phyloP scores from a whole-genome alignment of 495 filamentous ascomycete species.

The Viridothelium virens region DNA sequence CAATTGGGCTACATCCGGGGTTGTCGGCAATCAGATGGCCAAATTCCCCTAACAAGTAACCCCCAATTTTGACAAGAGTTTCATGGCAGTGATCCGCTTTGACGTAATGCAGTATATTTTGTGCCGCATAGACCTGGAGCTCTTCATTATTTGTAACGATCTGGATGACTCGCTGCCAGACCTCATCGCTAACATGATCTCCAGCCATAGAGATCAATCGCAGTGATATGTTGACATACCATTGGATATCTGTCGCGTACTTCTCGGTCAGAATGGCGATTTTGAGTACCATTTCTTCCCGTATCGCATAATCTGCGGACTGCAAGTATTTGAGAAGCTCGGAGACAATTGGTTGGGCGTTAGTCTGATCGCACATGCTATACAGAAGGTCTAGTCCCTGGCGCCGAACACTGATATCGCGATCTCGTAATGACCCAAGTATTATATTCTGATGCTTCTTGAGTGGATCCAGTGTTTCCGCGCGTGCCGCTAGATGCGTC shows the following conservation, averaged over 20 bases:
- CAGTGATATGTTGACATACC: slow-evolving; percentile 98
- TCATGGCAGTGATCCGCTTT: slow-evolving; percentile 92
- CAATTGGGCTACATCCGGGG: slow-evolving; percentile 86
- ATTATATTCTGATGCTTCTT: slow-evolving; percentile 98
- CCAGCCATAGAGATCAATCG: slow-evolving; percentile 93
- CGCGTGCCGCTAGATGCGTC: slow-evolving; percentile 92
- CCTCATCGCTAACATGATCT: slow-evolving; percentile 98
- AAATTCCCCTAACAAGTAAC: slow-evolving; percentile 92
- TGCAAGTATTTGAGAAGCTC: slow-evolving; percentile 93
- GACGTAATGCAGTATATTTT: slow-evolving; percentile 80
- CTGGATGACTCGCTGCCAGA: slow-evolving; percentile 98
- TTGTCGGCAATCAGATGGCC: slow-evolving; percentile 97
- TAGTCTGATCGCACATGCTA: slow-evolving; percentile 97
- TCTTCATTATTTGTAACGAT: slow-evolving; percentile 99
- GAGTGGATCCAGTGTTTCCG: slow-evolving; percentile 93
- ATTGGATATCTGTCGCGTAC: slow-evolving; percentile 95
- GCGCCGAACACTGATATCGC: slow-evolving; percentile 93
- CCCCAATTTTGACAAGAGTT: slow-evolving; percentile 94
- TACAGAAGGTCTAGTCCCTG: slow-evolving; percentile 95
- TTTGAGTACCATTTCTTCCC: slow-evolving; percentile 99
- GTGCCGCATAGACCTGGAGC: slow-evolving; percentile 90
- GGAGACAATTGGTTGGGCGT: slow-evolving; percentile 83
- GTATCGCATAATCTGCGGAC: slow-evolving; percentile 91
- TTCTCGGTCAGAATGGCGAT: slow-evolving; percentile 98
- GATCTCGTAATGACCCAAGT: slow-evolving; percentile 82